phyloP scores from a whole-genome alignment of 2,329 filamentous ascomycete species.

The Epichloe aotearoae region DNA sequence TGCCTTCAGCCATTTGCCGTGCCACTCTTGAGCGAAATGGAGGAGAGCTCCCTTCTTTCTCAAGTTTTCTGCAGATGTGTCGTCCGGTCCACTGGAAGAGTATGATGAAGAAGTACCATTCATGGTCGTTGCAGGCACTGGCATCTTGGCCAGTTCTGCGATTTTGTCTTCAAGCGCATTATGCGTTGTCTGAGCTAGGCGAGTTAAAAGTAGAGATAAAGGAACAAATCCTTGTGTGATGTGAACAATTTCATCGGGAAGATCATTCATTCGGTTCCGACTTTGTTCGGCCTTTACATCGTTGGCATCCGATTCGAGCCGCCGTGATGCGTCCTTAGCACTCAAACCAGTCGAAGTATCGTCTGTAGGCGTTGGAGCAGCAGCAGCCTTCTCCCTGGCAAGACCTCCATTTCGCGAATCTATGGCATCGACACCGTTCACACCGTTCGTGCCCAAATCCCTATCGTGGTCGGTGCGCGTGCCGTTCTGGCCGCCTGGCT shows the following conservation, averaged over 20 bases:
- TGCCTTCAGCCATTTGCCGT: conserved; percentile 85
- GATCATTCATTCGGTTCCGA: conserved; percentile 34
- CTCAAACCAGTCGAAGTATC: conserved; percentile 12
- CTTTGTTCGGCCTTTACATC: background rate
- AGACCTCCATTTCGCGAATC: conserved; percentile 12
- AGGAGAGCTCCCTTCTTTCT: conserved; percentile 64
- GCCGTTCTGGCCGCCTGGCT: conserved; percentile 39
- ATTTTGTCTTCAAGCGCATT: conserved; percentile 63
- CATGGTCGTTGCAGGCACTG: conserved; percentile 34
- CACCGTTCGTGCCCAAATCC: conserved; percentile 30
- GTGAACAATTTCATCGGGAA: conserved; percentile 52
- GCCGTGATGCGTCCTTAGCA: conserved; percentile 10
- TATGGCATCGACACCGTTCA: conserved; percentile 24
- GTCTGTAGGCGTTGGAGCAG: conserved; percentile 3
- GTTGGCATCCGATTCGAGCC: background rate
- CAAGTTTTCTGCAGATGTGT: conserved; percentile 51
- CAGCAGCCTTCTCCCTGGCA: conserved; percentile 20
- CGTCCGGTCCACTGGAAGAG: conserved; percentile 28
- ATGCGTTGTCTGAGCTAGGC: conserved; percentile 73
- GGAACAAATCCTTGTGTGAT: conserved; percentile 67
- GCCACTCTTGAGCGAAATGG: conserved; percentile 64
- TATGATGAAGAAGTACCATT: conserved; percentile 34
- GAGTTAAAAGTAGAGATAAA: conserved; percentile 59
- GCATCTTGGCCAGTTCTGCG: conserved; percentile 54
- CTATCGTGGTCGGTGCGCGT: conserved; percentile 43